Evolutionary conservation across 192 early-diverging fungal species (phyloP), one percentile per base, ranked within the genome.

Genomic region (Coemansia sp.): DNA sequence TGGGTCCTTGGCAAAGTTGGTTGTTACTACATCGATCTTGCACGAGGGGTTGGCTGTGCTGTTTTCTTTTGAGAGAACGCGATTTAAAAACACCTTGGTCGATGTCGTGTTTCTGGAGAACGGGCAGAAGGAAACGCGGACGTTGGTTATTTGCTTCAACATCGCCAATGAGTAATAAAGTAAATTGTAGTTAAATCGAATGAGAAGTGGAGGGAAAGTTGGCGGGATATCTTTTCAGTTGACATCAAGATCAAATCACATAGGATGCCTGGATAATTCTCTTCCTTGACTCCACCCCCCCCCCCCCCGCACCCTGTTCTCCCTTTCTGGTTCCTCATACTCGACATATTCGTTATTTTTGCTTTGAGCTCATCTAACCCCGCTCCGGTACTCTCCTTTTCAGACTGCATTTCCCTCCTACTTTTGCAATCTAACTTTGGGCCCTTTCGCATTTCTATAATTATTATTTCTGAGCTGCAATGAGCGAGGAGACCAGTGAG

Each of bases 91-190:
- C 59, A 84, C 77, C 27, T 70, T 84, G 41, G 74, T 62, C 2
- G 82, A 76, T 0, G 82, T 84, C 36, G 82, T 64, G 51, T 63
- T 53, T 32, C 59, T 53, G 1, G 76, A 76, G 42, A 76, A 84
- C 37, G 82, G 82, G 64, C 74, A 76, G 65, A 84, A 84, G 0
- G 77, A 64, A 3, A 75, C 82, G 14, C 74, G 68, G 0, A 84
- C 68, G 70, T 55, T 79, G 45, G 77, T 70, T 25, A 84, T 70
- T 32, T 79, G 77, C 48, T 84, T 84, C n/a, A 84, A 61, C 82
- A 84, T 84, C 14, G 60, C 12, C 15, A 29, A 61, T 14, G 2
- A 36, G 15, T 53, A 51, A 11, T 25, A 27, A 31, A 44, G 50
- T 14, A 67, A 53, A 27, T 41, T 44, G 19, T 61, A 57, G 42